Evolutionary conservation across 371 early-diverging fungal genomes (phyloP).

Genomic region (Mortierella sp.): DNA sequence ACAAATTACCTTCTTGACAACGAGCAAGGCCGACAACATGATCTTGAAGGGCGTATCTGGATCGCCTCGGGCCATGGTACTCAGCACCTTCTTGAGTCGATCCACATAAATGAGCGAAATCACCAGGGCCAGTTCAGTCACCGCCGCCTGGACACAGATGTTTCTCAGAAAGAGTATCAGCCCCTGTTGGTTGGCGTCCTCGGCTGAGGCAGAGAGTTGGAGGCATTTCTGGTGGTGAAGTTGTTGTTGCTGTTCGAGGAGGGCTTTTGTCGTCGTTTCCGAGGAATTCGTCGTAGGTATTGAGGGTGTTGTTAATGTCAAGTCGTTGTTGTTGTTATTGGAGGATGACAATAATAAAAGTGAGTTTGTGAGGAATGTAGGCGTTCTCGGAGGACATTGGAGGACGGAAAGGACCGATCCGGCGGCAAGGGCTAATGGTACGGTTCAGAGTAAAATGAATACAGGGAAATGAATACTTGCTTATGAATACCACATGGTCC

Average conservation of each 20-base stretch:
- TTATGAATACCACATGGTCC: constrained; percentile 11
- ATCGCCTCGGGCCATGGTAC: constrained; percentile 76
- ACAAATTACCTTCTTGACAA: constrained; percentile 70
- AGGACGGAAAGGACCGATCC: constrained; percentile 51
- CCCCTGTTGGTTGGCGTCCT: constrained; percentile 15
- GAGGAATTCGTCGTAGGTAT: neutral
- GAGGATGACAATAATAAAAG: constrained; percentile 11
- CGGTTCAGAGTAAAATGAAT: neutral
- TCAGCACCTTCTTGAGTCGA: constrained; percentile 74
- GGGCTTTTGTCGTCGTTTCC: neutral
- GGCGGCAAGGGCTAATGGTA: constrained; percentile 41
- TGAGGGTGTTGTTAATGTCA: constrained; percentile 1
- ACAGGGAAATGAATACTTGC: constrained; percentile 8
- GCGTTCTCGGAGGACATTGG: constrained; percentile 41
- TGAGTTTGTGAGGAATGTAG: constrained; percentile 32
- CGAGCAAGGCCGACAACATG: constrained; percentile 78
- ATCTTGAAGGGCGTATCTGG: constrained; percentile 84
- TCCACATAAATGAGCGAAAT: constrained; percentile 82
- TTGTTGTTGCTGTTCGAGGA: neutral
- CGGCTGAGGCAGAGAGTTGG: constrained; percentile 9
- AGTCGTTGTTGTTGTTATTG: neutral
- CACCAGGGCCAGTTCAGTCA: constrained; percentile 62
- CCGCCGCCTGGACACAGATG: constrained; percentile 37
- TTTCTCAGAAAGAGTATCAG: constrained; percentile 39
- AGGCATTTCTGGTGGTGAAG: constrained; percentile 3